Base-by-base conservation (phyloP, 805 yeast species). In the Pichia californica region DNA sequence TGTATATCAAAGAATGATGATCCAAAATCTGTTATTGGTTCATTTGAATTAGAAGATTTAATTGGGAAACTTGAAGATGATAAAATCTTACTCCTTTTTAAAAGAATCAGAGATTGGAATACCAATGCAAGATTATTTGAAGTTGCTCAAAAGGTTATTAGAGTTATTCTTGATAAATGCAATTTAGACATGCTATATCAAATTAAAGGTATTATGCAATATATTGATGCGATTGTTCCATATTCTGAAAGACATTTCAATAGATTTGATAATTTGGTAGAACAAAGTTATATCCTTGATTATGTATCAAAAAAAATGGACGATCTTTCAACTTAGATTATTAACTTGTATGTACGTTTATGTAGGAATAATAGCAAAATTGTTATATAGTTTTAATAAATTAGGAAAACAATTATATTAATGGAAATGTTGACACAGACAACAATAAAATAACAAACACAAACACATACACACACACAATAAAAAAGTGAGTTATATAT, bases 81-180 rank as follows among this genome's bases (percentile, higher is more conserved):
- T 2, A 85, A 83, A 55, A 62, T 89, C 20, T 53, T 73, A 33
- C 58, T 68, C 11, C 61, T 93, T 20, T 74, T 93, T 61, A 76
- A 77, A 56, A 80, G 95, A 55, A 71, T 89, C 18, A 77, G 97
- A 54, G 95, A 88, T 58, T 93, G 99, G 99, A 93, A 93, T 61
- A 82, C 94, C 36, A 91, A 88, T 61, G 83, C 86, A 41, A 78
- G 79, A 56, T 80, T 87, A 30, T 86, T 86, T 56, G 78, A 75
- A 40, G 75, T 87, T 44, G 85, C 96, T 11, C 99, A 91, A 63
- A 79, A 78, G 45, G 65, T 88, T 33, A 70, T 91, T 41, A 71
- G 76, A 50, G 81, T 85, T 20, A 64, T 91, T 28, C 66, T 93
- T 46, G 63, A 67, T 33, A 69, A 68, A 37, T 77, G 77, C 52